Base-by-base conservation (phyloP, 1,284 basidiomycete genomes). In the Ganoderma boninense region DNA sequence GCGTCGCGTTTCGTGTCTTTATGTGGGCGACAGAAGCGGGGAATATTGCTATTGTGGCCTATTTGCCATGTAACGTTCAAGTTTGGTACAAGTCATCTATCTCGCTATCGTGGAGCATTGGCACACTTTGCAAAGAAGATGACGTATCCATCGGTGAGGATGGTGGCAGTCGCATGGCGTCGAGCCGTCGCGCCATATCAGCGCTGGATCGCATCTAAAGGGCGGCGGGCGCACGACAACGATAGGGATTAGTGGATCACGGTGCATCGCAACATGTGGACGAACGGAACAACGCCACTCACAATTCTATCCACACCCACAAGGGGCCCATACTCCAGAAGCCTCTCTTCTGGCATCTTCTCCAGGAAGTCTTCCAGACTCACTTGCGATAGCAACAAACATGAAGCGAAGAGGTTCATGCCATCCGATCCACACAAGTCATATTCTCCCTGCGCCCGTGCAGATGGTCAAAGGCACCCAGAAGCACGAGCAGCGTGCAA, bases 371-470 rank as follows among this genome's bases (percentile, higher is more conserved):
- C 83, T 42, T 89, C 84, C 2, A 91, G 74, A 4, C 82, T 80
- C n/a, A 84, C 82, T 71, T 89, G 87, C 63, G 84, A 88, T 0
- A 93, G 80, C 69, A 94, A 85, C 4, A 90, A 79, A 32, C 87
- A 85, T 10, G 92, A 88, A 1, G 88, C 87, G 76, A 92, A 93
- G 3, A 81, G 79, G 72, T 94, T 94, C 87, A 93, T 89, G 20
- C 90, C 89, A 18, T 84, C 80, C 5, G 87, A 80, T 7, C 77
- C 77, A 0, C 87, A 84, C 56, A 94, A 79, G 73, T 87, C 84
- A 16, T 77, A 77, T 74, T 93, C 91, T 56, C 88, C 89, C 87
- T 92, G 71, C 29, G 49, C 54, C 42, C 11, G n/a, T 23, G 43
- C 13, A 59, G 8, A 5, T 18, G 11, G 40, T 64, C 49, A 65